Percentiles rank a stretch among this genome's conserved stretches.
These are phyloP conservation scores for Saccharomycopsis oosterbeekiorum DNA, from an alignment of 805 yeast genomes.

Conservation along the genomic window DNA sequence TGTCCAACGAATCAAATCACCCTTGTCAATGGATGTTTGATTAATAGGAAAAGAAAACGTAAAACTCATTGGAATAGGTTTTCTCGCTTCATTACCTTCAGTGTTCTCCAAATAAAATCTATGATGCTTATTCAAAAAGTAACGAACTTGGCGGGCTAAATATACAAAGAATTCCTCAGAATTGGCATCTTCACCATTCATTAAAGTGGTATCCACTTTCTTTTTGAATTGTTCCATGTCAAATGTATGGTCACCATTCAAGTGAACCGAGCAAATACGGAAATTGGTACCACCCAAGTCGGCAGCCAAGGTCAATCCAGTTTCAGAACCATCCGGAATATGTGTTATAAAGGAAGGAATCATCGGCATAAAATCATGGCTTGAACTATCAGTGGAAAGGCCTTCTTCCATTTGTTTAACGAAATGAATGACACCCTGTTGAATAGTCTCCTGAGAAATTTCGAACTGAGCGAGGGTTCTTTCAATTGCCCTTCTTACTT, in stretches of 20 bases:
- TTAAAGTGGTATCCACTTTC: constrained; percentile 68
- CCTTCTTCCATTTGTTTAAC: constrained; percentile 54
- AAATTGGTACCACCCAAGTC: constrained; percentile 96
- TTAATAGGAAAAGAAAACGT: constrained; percentile 91
- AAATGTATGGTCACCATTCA: constrained; percentile 74
- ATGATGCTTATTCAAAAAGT: constrained; percentile 62
- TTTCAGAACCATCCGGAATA: constrained; percentile 78
- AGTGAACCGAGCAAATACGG: constrained; percentile 79
- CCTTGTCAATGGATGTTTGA: constrained; percentile 71
- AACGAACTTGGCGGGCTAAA: constrained; percentile 59
- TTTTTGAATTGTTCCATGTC: constrained; percentile 64
- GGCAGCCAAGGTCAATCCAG: constrained; percentile 77
- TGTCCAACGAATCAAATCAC: constrained; percentile 89
- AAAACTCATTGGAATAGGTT: constrained; percentile 64
- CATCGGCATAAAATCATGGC: constrained; percentile 58
- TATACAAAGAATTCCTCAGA: constrained; percentile 62
- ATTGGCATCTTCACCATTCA: constrained; percentile 40
- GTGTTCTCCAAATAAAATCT: constrained; percentile 6
- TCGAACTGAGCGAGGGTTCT: constrained; percentile 33
- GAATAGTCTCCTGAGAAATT: constrained; percentile 33
- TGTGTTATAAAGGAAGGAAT: constrained; percentile 84
- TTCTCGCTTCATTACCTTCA: not conserved
- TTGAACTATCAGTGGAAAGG: constrained; percentile 32
- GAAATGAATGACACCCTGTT: constrained; percentile 45
- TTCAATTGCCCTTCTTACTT: constrained; percentile 20